Evolutionary conservation across 768 basidiomycete genomes (phyloP).

Genomic region (Lyophyllum semitale): DNA sequence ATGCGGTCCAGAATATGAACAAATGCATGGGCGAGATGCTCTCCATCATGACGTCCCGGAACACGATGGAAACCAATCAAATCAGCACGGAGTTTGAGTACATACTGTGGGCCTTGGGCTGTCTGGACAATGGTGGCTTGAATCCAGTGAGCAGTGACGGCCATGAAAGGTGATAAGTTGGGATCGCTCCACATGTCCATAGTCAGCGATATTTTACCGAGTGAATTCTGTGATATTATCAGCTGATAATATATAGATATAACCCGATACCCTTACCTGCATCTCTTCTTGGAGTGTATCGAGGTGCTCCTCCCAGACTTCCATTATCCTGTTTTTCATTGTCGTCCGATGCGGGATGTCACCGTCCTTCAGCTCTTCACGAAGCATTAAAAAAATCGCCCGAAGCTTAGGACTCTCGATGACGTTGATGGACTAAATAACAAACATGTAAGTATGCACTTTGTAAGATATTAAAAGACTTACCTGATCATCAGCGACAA

Average conservation of each 20-base stretch:
- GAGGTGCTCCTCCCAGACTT: conserved; percentile 27
- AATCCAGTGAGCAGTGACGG: conserved; percentile 45
- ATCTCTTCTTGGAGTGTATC: conserved; percentile 19
- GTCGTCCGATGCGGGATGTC: conserved; percentile 32
- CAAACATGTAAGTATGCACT: background rate
- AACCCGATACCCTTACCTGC: conserved; percentile 8
- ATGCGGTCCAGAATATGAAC: conserved; percentile 29
- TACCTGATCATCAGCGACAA: conserved; percentile 28
- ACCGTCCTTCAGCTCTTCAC: conserved; percentile 27
- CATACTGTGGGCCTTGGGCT: conserved; percentile 20
- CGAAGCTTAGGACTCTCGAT: conserved; percentile 21
- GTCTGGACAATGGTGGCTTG: conserved; percentile 19
- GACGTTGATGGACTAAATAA: conserved; percentile 22
- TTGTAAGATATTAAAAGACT: background rate
- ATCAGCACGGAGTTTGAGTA: conserved; percentile 29
- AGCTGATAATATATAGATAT: background rate
- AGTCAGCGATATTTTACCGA: conserved; percentile 37
- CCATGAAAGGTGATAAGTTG: conserved; percentile 39
- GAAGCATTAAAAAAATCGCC: conserved; percentile 24
- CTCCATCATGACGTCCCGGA: conserved; percentile 37
- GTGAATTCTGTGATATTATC: conserved; percentile 20
- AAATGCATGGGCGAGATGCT: conserved; percentile 36
- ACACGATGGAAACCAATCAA: conserved; percentile 37
- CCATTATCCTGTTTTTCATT: conserved; percentile 21
- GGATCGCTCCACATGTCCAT: conserved; percentile 39